Percentiles rank a stretch among this genome's conserved stretches.
phyloP scores from a whole-genome alignment of 768 basidiomycete species.

The Roridomyces roridus region DNA sequence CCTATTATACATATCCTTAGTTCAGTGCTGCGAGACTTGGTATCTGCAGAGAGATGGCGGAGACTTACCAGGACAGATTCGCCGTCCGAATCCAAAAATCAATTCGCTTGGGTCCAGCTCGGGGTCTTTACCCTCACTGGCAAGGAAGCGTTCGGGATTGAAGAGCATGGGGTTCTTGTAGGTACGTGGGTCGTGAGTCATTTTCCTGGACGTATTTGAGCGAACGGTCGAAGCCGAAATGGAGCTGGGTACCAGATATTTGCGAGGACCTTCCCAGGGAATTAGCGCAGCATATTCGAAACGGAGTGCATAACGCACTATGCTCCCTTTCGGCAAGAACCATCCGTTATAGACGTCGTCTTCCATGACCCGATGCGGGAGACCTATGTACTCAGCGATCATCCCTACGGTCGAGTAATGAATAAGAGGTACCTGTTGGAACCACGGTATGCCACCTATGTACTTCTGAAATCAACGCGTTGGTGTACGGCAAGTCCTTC shows the following conservation, averaged over 20 bases:
- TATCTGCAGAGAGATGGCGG: too few relatives aligned
- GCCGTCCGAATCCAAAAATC: background rate
- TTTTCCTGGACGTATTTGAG: background rate
- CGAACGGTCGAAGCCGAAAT: too few relatives aligned
- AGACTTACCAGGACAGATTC: background rate
- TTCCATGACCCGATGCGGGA: background rate
- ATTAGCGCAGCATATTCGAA: too few relatives aligned
- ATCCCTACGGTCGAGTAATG: background rate
- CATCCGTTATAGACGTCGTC: background rate
- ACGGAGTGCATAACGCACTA: background rate
- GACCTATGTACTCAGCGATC: background rate
- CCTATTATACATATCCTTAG: slow-evolving; percentile 24
- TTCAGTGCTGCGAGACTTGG: too few relatives aligned
- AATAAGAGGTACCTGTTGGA: background rate
- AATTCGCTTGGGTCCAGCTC: background rate
- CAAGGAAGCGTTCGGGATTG: background rate
- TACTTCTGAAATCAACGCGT: background rate
- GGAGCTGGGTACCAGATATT: too few relatives aligned
- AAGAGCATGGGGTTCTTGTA: background rate
- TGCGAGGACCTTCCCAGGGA: too few relatives aligned
- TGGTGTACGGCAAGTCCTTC: slow-evolving; percentile 19
- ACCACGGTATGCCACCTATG: background rate
- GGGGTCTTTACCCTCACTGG: background rate
- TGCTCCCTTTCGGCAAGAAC: background rate
- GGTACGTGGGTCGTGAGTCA: background rate